Evolutionary conservation across 2,329 filamentous ascomycete genomes (phyloP).

Genomic region (Sporothrix schenckii): DNA sequence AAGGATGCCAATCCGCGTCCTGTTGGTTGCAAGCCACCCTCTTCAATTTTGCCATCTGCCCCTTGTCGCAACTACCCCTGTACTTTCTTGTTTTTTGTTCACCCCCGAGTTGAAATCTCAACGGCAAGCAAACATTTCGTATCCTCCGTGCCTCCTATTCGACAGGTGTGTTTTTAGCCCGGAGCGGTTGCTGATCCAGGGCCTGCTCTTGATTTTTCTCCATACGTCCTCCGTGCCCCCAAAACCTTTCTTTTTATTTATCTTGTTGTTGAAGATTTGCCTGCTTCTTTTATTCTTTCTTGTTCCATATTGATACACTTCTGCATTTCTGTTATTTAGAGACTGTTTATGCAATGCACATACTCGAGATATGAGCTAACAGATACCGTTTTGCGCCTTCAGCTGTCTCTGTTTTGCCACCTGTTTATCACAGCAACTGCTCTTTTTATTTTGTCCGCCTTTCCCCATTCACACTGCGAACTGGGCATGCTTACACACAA

Average conservation of each 20-base stretch:
- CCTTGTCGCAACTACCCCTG: not conserved
- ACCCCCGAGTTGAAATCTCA: not conserved
- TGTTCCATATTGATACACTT: not conserved
- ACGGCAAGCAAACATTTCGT: not conserved
- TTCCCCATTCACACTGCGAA: not conserved
- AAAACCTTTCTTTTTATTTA: not conserved
- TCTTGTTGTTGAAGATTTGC: not conserved
- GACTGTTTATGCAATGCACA: no score
- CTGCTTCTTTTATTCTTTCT: conserved; percentile 16
- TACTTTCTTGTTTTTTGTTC: not conserved
- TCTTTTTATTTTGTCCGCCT: not conserved
- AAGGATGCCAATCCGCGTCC: conserved; percentile 10
- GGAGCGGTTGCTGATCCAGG: not conserved
- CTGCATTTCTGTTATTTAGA: no score
- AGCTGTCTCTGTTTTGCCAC: no score
- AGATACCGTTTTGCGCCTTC: no score
- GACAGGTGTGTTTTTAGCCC: no score
- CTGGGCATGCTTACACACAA: no score
- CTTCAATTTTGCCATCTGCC: not conserved
- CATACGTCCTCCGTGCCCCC: not conserved
- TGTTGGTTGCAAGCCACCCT: not conserved
- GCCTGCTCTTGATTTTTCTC: not conserved
- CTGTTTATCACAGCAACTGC: no score
- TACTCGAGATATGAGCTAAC: no score
- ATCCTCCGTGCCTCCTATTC: not conserved